These are phyloP conservation scores for Tuber magnatum DNA, from an alignment of 495 filamentous ascomycete genomes.

Conservation along the genomic window DNA sequence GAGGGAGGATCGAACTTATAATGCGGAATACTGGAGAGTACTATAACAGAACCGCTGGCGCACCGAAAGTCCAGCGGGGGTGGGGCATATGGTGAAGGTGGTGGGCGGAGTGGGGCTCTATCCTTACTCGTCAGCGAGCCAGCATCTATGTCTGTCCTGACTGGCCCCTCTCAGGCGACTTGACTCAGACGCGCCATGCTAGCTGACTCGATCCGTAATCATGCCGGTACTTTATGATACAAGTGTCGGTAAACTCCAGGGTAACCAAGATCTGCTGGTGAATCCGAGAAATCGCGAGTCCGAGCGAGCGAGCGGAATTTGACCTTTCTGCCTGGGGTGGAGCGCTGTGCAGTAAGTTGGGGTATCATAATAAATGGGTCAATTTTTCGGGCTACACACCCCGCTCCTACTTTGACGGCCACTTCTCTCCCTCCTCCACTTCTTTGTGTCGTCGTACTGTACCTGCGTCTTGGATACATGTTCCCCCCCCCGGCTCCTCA, in stretches of 20 bases:
- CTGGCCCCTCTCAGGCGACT: not conserved
- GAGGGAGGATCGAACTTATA: no score
- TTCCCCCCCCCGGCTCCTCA: no score
- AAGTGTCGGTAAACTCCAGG: not conserved
- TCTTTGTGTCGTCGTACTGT: not conserved
- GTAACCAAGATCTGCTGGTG: not conserved
- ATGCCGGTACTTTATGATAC: no score
- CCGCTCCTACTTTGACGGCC: not conserved
- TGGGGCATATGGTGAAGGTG: not conserved
- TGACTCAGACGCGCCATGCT: not conserved
- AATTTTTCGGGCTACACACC: not conserved
- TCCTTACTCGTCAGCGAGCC: not conserved
- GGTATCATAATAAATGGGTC: no score
- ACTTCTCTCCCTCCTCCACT: not conserved
- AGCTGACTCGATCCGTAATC: not conserved
- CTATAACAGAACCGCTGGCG: not conserved
- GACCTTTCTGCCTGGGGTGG: not conserved
- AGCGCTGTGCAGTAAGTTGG: not conserved
- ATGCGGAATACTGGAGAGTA: no score
- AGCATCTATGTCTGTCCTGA: not conserved
- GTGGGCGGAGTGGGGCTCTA: not conserved
- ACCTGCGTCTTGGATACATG: not conserved
- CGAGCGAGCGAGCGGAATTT: not conserved
- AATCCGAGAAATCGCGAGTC: not conserved
- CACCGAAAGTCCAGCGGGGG: not conserved